Evolutionary conservation across 1,139 yeast species (phyloP).

Genomic region (Diutina ranongensis): DNA sequence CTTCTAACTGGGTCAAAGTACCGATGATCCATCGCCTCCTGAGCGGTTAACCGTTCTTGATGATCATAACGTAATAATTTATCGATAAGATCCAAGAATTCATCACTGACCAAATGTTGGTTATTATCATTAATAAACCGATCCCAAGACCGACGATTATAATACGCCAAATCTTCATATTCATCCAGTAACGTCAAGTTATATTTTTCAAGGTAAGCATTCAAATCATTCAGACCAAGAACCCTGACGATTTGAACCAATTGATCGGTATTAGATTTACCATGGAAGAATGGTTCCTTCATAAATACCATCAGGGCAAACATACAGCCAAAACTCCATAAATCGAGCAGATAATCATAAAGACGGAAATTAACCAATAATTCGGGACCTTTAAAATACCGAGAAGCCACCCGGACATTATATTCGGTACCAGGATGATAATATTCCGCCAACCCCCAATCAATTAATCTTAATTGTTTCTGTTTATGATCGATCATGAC

Average conservation of each 20-base stretch:
- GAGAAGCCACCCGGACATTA: slow-evolving; percentile 95
- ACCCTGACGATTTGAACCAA: slow-evolving; percentile 90
- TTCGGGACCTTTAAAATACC: slow-evolving; percentile 97
- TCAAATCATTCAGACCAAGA: slow-evolving; percentile 79
- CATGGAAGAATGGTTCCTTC: slow-evolving; percentile 96
- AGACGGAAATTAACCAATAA: slow-evolving; percentile 83
- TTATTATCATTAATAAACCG: slow-evolving; percentile 68
- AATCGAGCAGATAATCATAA: slow-evolving; percentile 89
- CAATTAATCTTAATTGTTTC: slow-evolving; percentile 68
- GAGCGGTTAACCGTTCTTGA: slow-evolving; percentile 87
- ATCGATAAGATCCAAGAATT: slow-evolving; percentile 76
- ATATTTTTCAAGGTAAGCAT: slow-evolving; percentile 64
- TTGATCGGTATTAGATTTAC: slow-evolving; percentile 92
- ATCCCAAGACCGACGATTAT: slow-evolving; percentile 83
- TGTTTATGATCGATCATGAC: slow-evolving; percentile 92
- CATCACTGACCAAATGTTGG: slow-evolving; percentile 53
- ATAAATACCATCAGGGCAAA: slow-evolving; percentile 93
- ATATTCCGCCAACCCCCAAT: slow-evolving; percentile 98
- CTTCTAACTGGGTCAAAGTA: slow-evolving; percentile 8
- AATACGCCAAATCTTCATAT: slow-evolving; percentile 37
- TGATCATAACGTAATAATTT: slow-evolving; percentile 82
- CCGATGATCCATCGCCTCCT: slow-evolving; percentile 81
- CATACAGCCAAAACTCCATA: slow-evolving; percentile 98
- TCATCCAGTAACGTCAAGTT: slow-evolving; percentile 68
- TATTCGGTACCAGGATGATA: slow-evolving; percentile 92